phyloP scores from a whole-genome alignment of 2,329 filamentous ascomycete species.

The Neofusicoccum parvum region DNA sequence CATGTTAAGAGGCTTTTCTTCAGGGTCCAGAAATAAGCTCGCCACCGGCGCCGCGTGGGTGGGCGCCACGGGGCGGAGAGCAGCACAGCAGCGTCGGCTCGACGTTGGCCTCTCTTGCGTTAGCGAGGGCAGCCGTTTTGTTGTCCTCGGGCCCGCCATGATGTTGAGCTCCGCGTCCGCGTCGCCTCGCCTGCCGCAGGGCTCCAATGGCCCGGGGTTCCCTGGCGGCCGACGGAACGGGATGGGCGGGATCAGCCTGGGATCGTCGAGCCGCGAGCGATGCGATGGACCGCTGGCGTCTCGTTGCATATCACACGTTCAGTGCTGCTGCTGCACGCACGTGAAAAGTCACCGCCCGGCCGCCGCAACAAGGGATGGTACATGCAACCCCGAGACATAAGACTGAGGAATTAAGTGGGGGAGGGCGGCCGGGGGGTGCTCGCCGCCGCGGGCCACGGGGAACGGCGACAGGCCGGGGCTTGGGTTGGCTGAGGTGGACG shows the following conservation, averaged over 20 bases:
- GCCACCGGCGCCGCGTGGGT: not conserved
- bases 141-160: too few relatives aligned
- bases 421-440: not conserved
- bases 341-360: slow-evolving; percentile 6
- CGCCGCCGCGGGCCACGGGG: not conserved
- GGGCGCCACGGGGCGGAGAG: not conserved
- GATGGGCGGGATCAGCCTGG: slow-evolving; percentile 12
- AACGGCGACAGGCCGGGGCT: not conserved
- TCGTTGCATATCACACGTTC: not conserved
- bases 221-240: not conserved
- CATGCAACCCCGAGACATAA: not conserved
- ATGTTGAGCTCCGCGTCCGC: not conserved
- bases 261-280: slow-evolving; percentile 4
- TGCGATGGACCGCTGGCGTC: not conserved
- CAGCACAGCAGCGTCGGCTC: not conserved
- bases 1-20: not conserved
- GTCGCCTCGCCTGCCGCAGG: slow-evolving; percentile 1
- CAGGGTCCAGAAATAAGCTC: slow-evolving; percentile 15
- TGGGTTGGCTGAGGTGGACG: not conserved
- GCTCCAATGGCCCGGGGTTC: not conserved
- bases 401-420: slow-evolving; percentile 1
- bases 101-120: not conserved
- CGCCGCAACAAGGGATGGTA: not conserved
- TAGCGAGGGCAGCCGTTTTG: too few relatives aligned
- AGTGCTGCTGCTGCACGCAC: not conserved